Percentiles rank a stretch among this genome's conserved stretches.
Evolutionary conservation across 345 rosid species (phyloP).

Genomic region (Aurinia saxatilis): DNA sequence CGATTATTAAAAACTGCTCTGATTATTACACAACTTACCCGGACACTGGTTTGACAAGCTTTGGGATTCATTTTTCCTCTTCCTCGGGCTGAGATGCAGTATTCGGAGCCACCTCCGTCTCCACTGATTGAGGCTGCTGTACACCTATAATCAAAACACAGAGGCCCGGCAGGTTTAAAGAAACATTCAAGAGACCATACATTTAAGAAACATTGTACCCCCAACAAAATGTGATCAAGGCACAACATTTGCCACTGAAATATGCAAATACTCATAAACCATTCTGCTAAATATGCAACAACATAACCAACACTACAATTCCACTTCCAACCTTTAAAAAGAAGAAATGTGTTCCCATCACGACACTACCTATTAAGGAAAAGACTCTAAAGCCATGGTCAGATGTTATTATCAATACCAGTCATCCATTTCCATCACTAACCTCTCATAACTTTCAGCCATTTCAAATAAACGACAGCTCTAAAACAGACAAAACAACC

Average conservation of each 20-base stretch:
- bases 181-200: constrained; percentile 1
- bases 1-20: background rate
- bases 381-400: background rate
- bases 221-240: background rate
- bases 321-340: constrained; percentile 1
- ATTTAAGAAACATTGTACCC: background rate
- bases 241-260: background rate
- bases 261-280: background rate
- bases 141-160: constrained; percentile 33
- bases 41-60: constrained; percentile 12
- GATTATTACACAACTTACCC: constrained; percentile 14
- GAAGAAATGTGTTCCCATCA: background rate
- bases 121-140: constrained; percentile 30
- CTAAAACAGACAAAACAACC: background rate
- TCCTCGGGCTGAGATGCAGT: constrained; percentile 41
- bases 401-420: background rate
- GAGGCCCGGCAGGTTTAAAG: background rate
- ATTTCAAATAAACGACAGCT: background rate
- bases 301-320: background rate
- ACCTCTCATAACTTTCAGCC: constrained; percentile 3
- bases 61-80: constrained; percentile 38
- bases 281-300: background rate
- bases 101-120: constrained; percentile 24
- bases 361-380: background rate
- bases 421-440: constrained; percentile 1